Conservation (phyloP, 2,329 filamentous ascomycete species). For the Aureobasidium melanogenum region DNA sequence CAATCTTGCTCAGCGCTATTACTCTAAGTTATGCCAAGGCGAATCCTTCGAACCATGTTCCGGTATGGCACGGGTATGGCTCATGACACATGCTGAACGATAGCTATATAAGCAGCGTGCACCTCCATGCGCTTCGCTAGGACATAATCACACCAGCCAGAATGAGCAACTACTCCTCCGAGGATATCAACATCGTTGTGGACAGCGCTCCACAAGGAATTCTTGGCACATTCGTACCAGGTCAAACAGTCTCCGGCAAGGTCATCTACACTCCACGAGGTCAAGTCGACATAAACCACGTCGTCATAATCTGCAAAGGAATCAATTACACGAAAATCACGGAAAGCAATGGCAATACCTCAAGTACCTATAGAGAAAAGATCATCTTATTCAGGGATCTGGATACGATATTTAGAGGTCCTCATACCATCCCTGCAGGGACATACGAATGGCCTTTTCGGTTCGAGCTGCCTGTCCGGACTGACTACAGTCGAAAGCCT, state of each 20-base stretch:
- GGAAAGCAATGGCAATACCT: neutral
- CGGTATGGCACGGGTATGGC: neutral
- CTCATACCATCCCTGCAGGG: neutral
- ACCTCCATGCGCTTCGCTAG: neutral
- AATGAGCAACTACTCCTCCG: neutral
- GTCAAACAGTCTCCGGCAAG: neutral
- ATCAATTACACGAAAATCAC: neutral
- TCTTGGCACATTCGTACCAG: neutral
- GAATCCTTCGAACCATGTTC: slow-evolving; percentile 2
- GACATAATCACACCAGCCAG: neutral
- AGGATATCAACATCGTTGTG: neutral
- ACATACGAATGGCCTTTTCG: neutral
- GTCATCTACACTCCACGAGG: neutral
- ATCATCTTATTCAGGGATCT: neutral
- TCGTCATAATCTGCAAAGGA: neutral
- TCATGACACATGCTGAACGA: neutral
- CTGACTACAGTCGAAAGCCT: neutral
- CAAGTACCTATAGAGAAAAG: neutral
- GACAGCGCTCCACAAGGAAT: neutral
- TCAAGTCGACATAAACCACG: neutral
- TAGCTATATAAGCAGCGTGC: neutral
- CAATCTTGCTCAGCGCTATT: neutral
- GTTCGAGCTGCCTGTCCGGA: neutral
- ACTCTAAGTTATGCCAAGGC: neutral
- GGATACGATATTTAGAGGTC: neutral